phyloP scores from a whole-genome alignment of 768 basidiomycete genomes.

The Lyophyllum shimeji region DNA sequence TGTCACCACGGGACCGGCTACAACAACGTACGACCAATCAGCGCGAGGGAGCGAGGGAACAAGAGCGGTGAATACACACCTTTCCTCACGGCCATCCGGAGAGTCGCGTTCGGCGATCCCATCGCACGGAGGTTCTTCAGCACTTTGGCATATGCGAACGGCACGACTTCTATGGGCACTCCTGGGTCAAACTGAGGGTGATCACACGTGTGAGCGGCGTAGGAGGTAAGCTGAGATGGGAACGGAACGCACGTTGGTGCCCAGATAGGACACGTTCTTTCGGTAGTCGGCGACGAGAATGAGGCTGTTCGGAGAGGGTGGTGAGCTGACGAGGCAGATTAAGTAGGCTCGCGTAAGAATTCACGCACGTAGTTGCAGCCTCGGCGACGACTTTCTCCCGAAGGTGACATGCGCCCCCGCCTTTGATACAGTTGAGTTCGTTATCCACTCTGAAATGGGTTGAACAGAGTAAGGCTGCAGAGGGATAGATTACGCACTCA shows the following conservation, averaged over 20 bases:
- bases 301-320: conserved; percentile 49
- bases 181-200: conserved; percentile 72
- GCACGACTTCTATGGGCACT: conserved; percentile 95
- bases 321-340: background rate
- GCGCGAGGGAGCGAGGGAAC: background rate
- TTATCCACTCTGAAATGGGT: conserved; percentile 67
- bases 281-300: conserved; percentile 93
- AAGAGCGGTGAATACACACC: conserved; percentile 24
- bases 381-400: conserved; percentile 98
- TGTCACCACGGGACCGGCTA: conserved; percentile 92
- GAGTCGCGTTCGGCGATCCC: conserved; percentile 67
- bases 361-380: conserved; percentile 77
- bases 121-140: conserved; percentile 64
- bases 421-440: conserved; percentile 91
- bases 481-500: conserved; percentile 56
- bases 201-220: background rate
- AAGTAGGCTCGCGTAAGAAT: background rate
- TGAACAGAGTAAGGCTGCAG: background rate
- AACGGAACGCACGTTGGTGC: conserved; percentile 66
- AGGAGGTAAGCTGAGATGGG: background rate
- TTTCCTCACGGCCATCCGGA: conserved; percentile 92
- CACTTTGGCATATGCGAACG: conserved; percentile 92
- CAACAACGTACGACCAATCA: background rate
- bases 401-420: conserved; percentile 94
- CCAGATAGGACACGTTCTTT: conserved; percentile 83